These are phyloP conservation scores for Citrus medica DNA, from an alignment of 345 rosid species.

Conservation along the genomic window DNA sequence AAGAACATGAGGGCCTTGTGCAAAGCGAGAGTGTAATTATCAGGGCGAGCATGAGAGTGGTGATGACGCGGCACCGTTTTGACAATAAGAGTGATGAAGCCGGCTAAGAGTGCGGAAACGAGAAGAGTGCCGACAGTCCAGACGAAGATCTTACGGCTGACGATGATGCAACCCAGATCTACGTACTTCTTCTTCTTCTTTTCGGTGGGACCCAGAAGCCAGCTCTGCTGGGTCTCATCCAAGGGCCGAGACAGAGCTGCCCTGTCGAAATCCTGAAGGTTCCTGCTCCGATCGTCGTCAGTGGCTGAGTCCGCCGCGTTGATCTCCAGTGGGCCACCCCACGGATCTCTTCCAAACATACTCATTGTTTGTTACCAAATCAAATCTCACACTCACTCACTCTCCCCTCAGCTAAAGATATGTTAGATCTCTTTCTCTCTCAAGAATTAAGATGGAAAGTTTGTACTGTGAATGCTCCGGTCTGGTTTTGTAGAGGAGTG, in stretches of 20 bases:
- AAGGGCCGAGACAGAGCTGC: slow-evolving; percentile 82
- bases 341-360: slow-evolving; percentile 97
- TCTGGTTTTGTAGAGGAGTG: not conserved
- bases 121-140: slow-evolving; percentile 83
- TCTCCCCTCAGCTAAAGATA: not conserved
- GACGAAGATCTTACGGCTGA: slow-evolving; percentile 90
- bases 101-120: slow-evolving; percentile 56
- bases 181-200: slow-evolving; percentile 97
- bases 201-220: slow-evolving; percentile 91
- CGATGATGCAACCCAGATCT: slow-evolving; percentile 93
- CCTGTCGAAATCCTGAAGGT: slow-evolving; percentile 74
- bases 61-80: slow-evolving; percentile 83
- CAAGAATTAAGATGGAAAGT: not conserved
- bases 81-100: slow-evolving; percentile 74
- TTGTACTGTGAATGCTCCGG: not conserved
- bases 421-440: not conserved
- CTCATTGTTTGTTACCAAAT: slow-evolving; percentile 12
- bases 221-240: slow-evolving; percentile 98
- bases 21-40: slow-evolving; percentile 88
- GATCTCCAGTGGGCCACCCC: slow-evolving; percentile 98
- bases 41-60: slow-evolving; percentile 49
- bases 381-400: too few species aligned
- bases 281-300: slow-evolving; percentile 90
- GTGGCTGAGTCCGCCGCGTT: slow-evolving; percentile 93
- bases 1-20: slow-evolving; percentile 97